Evolutionary conservation across 371 early-diverging fungal species (phyloP).

Genomic region (Gilbertella persicaria): DNA sequence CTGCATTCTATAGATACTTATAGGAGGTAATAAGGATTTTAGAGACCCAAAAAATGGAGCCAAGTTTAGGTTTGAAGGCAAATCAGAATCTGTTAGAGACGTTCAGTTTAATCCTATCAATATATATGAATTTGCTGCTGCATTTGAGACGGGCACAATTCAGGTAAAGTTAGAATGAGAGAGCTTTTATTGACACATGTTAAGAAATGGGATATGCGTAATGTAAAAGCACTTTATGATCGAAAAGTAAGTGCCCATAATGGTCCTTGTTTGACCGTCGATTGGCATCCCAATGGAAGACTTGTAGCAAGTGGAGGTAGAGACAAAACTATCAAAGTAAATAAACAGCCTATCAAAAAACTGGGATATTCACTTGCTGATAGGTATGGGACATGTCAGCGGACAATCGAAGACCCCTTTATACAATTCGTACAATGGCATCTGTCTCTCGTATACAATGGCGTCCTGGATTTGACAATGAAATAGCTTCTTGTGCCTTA

Average conservation of each 20-base stretch:
- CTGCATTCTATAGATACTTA: neutral
- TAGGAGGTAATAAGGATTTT: slow-evolving; percentile 58
- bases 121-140: slow-evolving; percentile 75
- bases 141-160: slow-evolving; percentile 86
- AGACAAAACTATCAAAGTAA: slow-evolving; percentile 81
- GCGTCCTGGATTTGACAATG: slow-evolving; percentile 72
- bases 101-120: slow-evolving; percentile 77
- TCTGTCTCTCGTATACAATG: slow-evolving; percentile 76
- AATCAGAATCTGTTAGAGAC: slow-evolving; percentile 84
- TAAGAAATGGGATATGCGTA: slow-evolving; percentile 85
- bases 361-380: no score
- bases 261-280: slow-evolving; percentile 78
- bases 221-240: slow-evolving; percentile 60
- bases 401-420: slow-evolving; percentile 63
- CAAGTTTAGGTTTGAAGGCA: slow-evolving; percentile 69
- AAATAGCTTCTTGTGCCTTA: slow-evolving; percentile 78
- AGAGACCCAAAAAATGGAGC: slow-evolving; percentile 58
- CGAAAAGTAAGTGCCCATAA: slow-evolving; percentile 78
- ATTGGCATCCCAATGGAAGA: slow-evolving; percentile 81
- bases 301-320: slow-evolving; percentile 82
- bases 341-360: neutral
- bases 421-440: slow-evolving; percentile 73
- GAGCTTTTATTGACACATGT: neutral
- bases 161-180: slow-evolving; percentile 48
- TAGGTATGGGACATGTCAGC: slow-evolving; percentile 85